A percentile compares a stretch with the other conserved stretches of the same genome.
phyloP scores from a whole-genome alignment of 1,139 yeast species.

The Pichia terricola region DNA sequence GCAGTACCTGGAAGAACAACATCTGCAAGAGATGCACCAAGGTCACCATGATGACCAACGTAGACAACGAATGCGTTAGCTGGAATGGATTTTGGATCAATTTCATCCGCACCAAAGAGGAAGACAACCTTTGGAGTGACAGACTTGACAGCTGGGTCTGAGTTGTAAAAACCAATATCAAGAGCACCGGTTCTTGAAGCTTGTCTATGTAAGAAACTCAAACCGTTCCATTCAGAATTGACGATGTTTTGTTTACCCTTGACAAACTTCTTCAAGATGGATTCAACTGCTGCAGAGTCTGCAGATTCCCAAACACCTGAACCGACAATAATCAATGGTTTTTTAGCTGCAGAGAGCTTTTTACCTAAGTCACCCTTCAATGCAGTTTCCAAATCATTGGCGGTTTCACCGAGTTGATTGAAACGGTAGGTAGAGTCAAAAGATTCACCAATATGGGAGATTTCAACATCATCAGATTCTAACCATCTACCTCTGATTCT shows the following conservation, averaged over 20 bases:
- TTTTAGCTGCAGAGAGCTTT: slow-evolving; percentile 56
- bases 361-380: slow-evolving; percentile 62
- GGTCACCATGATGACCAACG: slow-evolving; percentile 90
- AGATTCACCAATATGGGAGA: slow-evolving; percentile 65
- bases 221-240: slow-evolving; percentile 74
- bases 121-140: slow-evolving; percentile 68
- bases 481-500: slow-evolving; percentile 82
- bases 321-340: slow-evolving; percentile 75
- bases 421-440: slow-evolving; percentile 71
- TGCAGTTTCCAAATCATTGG: slow-evolving; percentile 49
- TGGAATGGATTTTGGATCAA: slow-evolving; percentile 62
- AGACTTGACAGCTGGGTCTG: slow-evolving; percentile 35
- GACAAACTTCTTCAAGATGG: slow-evolving; percentile 56
- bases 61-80: slow-evolving; percentile 81
- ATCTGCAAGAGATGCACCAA: slow-evolving; percentile 84
- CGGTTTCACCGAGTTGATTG: slow-evolving; percentile 55
- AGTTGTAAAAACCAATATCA: slow-evolving; percentile 69
- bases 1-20: slow-evolving; percentile 85
- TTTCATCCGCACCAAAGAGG: slow-evolving; percentile 79
- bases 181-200: slow-evolving; percentile 83
- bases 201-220: slow-evolving; percentile 73
- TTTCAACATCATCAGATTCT: slow-evolving; percentile 44
- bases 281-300: slow-evolving; percentile 57
- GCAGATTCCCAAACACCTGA: slow-evolving; percentile 67
- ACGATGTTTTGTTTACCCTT: slow-evolving; percentile 51